phyloP scores from a whole-genome alignment of 257 asterid species.

The Cruciata laevipes region DNA sequence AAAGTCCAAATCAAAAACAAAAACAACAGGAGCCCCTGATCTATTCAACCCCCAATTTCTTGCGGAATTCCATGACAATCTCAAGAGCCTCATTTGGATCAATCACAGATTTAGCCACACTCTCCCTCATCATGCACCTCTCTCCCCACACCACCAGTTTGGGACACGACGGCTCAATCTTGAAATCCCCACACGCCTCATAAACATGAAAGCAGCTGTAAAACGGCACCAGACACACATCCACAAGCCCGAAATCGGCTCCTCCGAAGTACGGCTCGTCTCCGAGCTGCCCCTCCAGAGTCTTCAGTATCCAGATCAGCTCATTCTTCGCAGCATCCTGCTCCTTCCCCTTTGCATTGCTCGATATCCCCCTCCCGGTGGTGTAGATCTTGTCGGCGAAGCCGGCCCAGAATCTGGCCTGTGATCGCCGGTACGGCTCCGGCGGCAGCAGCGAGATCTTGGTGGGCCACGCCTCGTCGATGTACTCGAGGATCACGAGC shows the following conservation, averaged over 20 bases:
- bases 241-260: conserved; percentile 45
- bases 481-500: conserved; percentile 40
- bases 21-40: no score
- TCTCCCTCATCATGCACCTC: conserved; percentile 28
- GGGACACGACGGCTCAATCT: conserved; percentile 38
- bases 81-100: conserved; percentile 26
- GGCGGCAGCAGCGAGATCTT: not conserved
- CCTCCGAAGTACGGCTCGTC: conserved; percentile 24
- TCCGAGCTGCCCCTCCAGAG: no score
- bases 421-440: no score
- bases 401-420: no score
- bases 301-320: conserved; percentile 32
- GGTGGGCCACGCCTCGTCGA: conserved; percentile 45
- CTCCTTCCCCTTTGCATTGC: no score
- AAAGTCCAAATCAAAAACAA: no score
- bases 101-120: conserved; percentile 28
- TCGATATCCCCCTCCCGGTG: conserved; percentile 46
- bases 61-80: no score
- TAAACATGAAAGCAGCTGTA: conserved; percentile 46
- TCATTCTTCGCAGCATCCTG: conserved; percentile 52
- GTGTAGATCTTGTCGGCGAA: not conserved
- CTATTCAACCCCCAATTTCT: no score
- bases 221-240: conserved; percentile 38
- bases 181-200: conserved; percentile 45
- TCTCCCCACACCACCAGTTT: conserved; percentile 50